Base-by-base conservation (phyloP, 2,329 filamentous ascomycete species). In the Colletotrichum kahawae region DNA sequence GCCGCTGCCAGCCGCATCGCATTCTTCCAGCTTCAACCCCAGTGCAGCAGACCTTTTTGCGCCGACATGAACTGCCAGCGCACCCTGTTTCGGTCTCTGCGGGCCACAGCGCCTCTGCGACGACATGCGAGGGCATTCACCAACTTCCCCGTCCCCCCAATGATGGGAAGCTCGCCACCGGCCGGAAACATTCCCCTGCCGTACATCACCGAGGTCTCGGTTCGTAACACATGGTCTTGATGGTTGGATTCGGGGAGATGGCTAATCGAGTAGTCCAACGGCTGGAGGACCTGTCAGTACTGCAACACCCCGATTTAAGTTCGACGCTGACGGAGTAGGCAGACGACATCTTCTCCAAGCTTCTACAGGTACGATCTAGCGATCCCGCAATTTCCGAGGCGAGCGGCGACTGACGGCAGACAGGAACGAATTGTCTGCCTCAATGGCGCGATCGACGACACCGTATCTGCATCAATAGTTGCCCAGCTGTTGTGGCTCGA, bases 401-500 rank as follows among this genome's bases (percentile, higher is more conserved):
- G 12, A 24, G 10, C 43, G 9, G 3, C 18, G 67, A 10, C 77
- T 81, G 59, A 82, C 70, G 34, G 8, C 29, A 73, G 43, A 34
- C 38, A 95, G 92, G 96, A 98, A 88, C 95, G 96, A 77, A 98
- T 98, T 81, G 90, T 99, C 81, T 98, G 95, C 82, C 90, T 98
- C 43, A 98, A 98, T 81, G 96, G 96, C 81, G 90, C 94, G 81
- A 95, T 98, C 73, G 94, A 98, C 86, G 95, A 98, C 82, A 93
- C 91, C 56, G 92, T 97, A 78, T 98, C 95, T 48, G 96, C 97
- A n/a, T 95, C 94, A 56, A 95, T 98, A 77, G 96, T 98, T 33
- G 95, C 97, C 2, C 97, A 99, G 83, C 92, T 99, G 27, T 93
- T 99, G 77, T 99, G 96, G 91, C 95, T 99, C 84, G 97, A 99